Evolutionary conservation across 1,284 basidiomycete species (phyloP).

Genomic region (Trichosporon sp.): DNA sequence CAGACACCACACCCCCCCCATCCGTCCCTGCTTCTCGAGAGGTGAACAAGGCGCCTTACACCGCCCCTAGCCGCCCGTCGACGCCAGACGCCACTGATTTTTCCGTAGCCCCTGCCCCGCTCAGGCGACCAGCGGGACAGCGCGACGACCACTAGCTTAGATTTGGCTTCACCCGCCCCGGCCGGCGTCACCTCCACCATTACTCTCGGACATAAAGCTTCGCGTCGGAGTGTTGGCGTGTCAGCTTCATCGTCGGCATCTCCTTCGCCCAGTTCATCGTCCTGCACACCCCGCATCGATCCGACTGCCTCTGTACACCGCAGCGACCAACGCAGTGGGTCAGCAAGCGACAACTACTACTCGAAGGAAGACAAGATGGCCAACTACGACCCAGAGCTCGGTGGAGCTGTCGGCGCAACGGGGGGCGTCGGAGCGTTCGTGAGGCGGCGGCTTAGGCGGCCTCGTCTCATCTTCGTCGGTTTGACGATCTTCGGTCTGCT

Average conservation of each 20-base stretch:
- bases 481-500: constrained; percentile 9
- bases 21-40: not conserved
- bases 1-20: not conserved
- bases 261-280: not conserved
- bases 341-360: not conserved
- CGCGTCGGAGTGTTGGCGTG: not conserved
- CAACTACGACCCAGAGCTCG: constrained; percentile 13
- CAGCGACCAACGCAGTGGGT: not conserved
- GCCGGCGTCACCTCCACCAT: not conserved
- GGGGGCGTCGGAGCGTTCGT: constrained; percentile 15
- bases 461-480: constrained; percentile 22
- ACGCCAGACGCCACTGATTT: not conserved
- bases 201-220: constrained; percentile 1
- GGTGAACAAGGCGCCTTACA: not conserved
- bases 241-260: not conserved
- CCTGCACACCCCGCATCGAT: not conserved
- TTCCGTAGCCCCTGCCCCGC: not conserved
- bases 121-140: not conserved
- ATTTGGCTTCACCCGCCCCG: constrained; percentile 1
- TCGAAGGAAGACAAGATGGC: constrained; percentile 19
- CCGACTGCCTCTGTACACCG: not conserved
- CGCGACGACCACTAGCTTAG: not conserved
- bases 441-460: constrained; percentile 19
- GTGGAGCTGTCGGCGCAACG: not conserved
- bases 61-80: not conserved